Base-by-base conservation (phyloP, 805 yeast species). In the Starmerella bombi region DNA sequence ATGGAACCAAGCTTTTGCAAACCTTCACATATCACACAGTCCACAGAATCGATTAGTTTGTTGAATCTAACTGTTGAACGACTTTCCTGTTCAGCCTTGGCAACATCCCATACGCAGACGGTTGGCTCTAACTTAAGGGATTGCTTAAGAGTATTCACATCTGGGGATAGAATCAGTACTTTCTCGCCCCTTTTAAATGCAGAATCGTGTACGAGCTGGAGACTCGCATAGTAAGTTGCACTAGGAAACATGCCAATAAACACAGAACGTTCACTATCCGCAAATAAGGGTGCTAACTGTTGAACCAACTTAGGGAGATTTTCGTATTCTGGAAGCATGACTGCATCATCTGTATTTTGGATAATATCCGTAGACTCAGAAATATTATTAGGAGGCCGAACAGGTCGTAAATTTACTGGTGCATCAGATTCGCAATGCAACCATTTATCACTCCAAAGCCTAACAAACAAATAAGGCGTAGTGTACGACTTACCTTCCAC, bases 371-470 rank as follows among this genome's bases (percentile, higher is more conserved):
- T 15, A 10, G 21, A 7, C 9, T 31, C 27, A 7, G 36, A 6
- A 5, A 14, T 21, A 17, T 23, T 12, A 1, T 25, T 70, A 5
- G 94, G 94, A 4, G 75, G 38, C 25, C 60, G 63, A 40, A 80
- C 48, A 18, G 62, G 55, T 25, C 65, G 61, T 44, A 83, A 60
- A 41, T 74, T 58, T 1, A 84, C 64, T 0, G 94, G 82, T 1
- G 70, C 55, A 44, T 70, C 72, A 46, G 69, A 64, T 41, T 72
- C 81, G 42, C 84, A 74, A 46, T 82, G 86, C 4, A 85, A 60
- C 98, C 97, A 91, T 44, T 68, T 73, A 43, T 86, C 93, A 42
- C 93, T 83, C 2, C 80, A 59, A 10, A 86, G 57, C 0, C 79
- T 66, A 4, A 85, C 69, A 57, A 80, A 83, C 48, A 79, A 75